phyloP scores from a whole-genome alignment of 257 asterid species.

The Penstemon barbatus region DNA sequence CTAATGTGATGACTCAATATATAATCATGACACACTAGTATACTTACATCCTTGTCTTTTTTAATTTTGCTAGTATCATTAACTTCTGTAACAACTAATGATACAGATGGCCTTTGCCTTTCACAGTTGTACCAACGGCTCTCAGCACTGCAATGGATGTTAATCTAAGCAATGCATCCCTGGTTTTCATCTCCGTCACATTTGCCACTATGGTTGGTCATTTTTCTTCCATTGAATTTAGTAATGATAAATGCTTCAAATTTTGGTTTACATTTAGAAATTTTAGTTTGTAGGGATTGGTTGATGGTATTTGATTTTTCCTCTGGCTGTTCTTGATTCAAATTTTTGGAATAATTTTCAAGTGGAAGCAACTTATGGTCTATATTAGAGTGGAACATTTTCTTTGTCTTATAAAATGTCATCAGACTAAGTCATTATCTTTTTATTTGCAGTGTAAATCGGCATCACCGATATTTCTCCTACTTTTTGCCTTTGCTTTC shows the following conservation, averaged over 20 bases:
- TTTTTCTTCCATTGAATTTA: slow-evolving; percentile 29
- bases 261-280: slow-evolving; percentile 9
- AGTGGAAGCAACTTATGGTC: slow-evolving; percentile 14
- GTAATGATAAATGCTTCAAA: slow-evolving; percentile 14
- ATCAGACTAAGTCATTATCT: slow-evolving; percentile 14
- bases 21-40: background rate
- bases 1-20: background rate
- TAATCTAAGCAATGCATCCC: slow-evolving; percentile 93
- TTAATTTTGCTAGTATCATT: slow-evolving; percentile 44
- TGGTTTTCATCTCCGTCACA: slow-evolving; percentile 98
- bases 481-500: slow-evolving; percentile 94
- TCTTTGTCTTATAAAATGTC: slow-evolving; percentile 17
- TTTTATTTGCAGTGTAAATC: slow-evolving; percentile 89
- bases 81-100: slow-evolving; percentile 84
- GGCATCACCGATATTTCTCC: slow-evolving; percentile 97
- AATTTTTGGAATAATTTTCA: slow-evolving; percentile 14
- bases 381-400: slow-evolving; percentile 10
- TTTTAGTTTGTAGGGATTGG: slow-evolving; percentile 12
- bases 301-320: slow-evolving; percentile 22
- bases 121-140: slow-evolving; percentile 99
- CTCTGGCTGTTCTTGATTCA: slow-evolving; percentile 20
- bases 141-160: slow-evolving; percentile 98
- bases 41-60: slow-evolving; percentile 9
- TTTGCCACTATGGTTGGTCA: slow-evolving; percentile 97
- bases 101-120: slow-evolving; percentile 92